A percentile compares a stretch with the other conserved stretches of the same genome.
Conservation (phyloP, 768 basidiomycete genomes). For the Exsudoporus frostii region DNA sequence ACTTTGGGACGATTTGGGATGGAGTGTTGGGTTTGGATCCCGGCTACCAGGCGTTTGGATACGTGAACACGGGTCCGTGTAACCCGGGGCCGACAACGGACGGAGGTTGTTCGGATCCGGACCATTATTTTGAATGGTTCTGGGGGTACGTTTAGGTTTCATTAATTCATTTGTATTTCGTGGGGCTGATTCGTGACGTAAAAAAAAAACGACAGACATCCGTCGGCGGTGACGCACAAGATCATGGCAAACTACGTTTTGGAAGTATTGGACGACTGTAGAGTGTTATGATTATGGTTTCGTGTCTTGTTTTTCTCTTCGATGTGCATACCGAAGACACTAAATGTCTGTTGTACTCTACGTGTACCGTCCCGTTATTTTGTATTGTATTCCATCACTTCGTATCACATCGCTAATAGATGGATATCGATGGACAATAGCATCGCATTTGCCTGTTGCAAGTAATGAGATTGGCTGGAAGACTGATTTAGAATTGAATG, state of each 20-base stretch:
- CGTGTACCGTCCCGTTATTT: neutral
- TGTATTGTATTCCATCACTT: neutral
- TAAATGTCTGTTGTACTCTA: neutral
- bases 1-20: slow-evolving; percentile 50
- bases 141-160: slow-evolving; percentile 35
- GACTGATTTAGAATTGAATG: too few relatives aligned
- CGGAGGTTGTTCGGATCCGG: slow-evolving; percentile 38
- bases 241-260: slow-evolving; percentile 54
- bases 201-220: slow-evolving; percentile 38
- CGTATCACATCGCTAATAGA: neutral
- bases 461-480: too few relatives aligned
- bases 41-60: slow-evolving; percentile 49
- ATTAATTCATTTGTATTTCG: neutral
- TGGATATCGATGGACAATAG: too few relatives aligned
- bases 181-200: neutral
- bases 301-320: neutral
- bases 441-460: too few relatives aligned
- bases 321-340: neutral
- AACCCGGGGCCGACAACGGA: slow-evolving; percentile 34
- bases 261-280: slow-evolving; percentile 38
- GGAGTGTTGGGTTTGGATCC: slow-evolving; percentile 43
- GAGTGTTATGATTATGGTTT: slow-evolving; percentile 1
- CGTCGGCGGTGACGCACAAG: slow-evolving; percentile 45
- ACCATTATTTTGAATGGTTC: slow-evolving; percentile 54
- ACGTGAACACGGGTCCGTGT: slow-evolving; percentile 39